Evolutionary conservation across 129 eudicot species (phyloP).

Genomic region (Saussurea involucrata): DNA sequence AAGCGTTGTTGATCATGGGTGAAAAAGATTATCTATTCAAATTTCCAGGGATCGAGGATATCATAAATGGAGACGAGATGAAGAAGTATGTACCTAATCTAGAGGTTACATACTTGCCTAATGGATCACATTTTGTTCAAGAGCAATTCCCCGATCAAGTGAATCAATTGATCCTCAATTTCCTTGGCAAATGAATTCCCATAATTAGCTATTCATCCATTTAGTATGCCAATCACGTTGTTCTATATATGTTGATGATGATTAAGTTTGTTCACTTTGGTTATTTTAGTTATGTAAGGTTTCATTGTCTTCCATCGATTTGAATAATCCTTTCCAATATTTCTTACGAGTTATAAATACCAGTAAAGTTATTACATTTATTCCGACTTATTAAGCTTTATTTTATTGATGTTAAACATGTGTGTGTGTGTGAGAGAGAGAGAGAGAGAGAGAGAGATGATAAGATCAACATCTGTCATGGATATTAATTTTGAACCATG

Average conservation of each 20-base stretch:
- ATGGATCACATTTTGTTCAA: constrained; percentile 21
- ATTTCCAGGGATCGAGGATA: constrained; percentile 14
- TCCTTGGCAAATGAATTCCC: constrained; percentile 6
- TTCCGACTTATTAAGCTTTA: no score
- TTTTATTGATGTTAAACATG: no score
- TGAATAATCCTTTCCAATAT: not conserved
- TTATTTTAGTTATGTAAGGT: not conserved
- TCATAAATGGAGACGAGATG: constrained; percentile 11
- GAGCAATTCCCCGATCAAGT: constrained; percentile 27
- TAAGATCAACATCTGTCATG: no score
- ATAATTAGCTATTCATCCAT: not conserved
- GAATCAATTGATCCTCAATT: constrained; percentile 16
- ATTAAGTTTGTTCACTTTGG: not conserved
- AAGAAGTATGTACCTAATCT: constrained; percentile 17
- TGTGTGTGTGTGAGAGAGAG: no score
- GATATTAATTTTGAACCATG: no score
- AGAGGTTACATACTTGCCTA: constrained; percentile 18
- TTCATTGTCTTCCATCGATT: not conserved
- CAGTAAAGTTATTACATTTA: not conserved
- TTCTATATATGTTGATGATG: not conserved
- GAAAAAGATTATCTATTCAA: constrained; percentile 11
- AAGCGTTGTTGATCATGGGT: constrained; percentile 23
- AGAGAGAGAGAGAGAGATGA: no score
- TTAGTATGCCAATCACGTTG: not conserved
- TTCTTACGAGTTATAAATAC: not conserved